phyloP scores from a whole-genome alignment of 345 rosid genomes.

The Acer campestre region DNA sequence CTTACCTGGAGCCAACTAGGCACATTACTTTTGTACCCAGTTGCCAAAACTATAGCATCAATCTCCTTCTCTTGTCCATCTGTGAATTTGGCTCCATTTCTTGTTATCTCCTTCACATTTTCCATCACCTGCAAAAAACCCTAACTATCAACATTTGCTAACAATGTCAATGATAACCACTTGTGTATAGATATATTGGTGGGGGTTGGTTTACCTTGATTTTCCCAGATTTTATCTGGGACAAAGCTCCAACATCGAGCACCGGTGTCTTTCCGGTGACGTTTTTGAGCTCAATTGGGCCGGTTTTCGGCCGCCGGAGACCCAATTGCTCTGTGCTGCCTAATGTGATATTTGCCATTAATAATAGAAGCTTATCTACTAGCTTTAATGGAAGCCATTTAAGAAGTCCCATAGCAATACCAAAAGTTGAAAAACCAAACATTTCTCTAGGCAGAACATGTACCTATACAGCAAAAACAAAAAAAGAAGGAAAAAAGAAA shows the following conservation, averaged over 20 bases:
- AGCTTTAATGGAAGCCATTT: conserved; percentile 74
- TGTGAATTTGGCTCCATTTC: conserved; percentile 65
- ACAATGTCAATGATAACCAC: too few relatives aligned
- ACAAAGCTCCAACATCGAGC: conserved; percentile 79
- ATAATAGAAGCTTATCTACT: conserved; percentile 64
- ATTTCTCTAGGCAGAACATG: conserved; percentile 92
- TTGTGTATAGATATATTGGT: too few relatives aligned
- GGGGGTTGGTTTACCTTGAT: conserved; percentile 54
- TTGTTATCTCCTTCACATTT: conserved; percentile 76
- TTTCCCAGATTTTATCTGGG: conserved; percentile 66
- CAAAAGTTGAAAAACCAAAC: conserved; percentile 83
- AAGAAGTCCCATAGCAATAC: conserved; percentile 72
- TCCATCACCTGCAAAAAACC: conserved; percentile 51
- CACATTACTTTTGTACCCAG: conserved; percentile 92
- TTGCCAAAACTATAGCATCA: conserved; percentile 82
- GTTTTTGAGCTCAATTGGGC: conserved; percentile 89
- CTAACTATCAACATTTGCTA: conserved; percentile 13
- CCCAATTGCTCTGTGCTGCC: conserved; percentile 79
- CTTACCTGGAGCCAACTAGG: conserved; percentile 89
- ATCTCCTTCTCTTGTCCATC: conserved; percentile 77
- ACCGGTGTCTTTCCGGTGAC: conserved; percentile 90
- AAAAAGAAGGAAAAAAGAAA: not conserved
- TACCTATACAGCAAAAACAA: conserved; percentile 43
- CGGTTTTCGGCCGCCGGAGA: conserved; percentile 82
- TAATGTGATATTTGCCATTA: conserved; percentile 46